A percentile compares a stretch with the other conserved stretches of the same genome.
Conservation (phyloP, 495 filamentous ascomycete species). For the Niebla homalea region DNA sequence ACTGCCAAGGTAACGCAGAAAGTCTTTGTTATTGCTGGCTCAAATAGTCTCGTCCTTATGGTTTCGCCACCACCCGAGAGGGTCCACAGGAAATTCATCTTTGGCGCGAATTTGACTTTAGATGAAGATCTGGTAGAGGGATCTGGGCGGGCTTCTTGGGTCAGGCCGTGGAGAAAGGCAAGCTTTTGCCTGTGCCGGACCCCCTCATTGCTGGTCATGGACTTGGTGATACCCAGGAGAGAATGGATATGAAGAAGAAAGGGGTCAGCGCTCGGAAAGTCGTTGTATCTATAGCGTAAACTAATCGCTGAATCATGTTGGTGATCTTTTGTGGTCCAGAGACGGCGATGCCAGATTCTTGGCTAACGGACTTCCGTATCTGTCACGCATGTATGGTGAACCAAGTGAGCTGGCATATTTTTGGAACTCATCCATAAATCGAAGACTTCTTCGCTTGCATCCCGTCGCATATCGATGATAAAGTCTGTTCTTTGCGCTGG, state of each 20-base stretch:
- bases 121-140: constrained; percentile 23
- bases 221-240: constrained; percentile 30
- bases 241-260: constrained; percentile 23
- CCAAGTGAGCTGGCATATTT: too few relatives aligned
- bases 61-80: not conserved
- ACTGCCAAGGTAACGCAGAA: too few relatives aligned
- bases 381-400: too few relatives aligned
- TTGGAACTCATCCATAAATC: too few relatives aligned
- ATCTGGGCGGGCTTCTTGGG: constrained; percentile 30
- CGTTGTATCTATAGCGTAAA: constrained; percentile 19
- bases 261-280: constrained; percentile 34
- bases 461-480: too few relatives aligned
- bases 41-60: not conserved
- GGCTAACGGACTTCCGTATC: too few relatives aligned
- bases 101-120: constrained; percentile 10
- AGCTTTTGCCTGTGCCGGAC: constrained; percentile 21
- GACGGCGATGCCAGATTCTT: too few relatives aligned
- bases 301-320: too few relatives aligned
- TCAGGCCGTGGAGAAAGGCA: constrained; percentile 19
- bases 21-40: not conserved
- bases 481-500: too few relatives aligned
- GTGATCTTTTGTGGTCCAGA: too few relatives aligned
- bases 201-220: constrained; percentile 24
- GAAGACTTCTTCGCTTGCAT: too few relatives aligned
- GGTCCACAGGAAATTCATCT: constrained; percentile 10